A percentile compares a stretch with the other conserved stretches of the same genome.
phyloP scores from a whole-genome alignment of 306 rosid genomes.

The Quercus glauca region DNA sequence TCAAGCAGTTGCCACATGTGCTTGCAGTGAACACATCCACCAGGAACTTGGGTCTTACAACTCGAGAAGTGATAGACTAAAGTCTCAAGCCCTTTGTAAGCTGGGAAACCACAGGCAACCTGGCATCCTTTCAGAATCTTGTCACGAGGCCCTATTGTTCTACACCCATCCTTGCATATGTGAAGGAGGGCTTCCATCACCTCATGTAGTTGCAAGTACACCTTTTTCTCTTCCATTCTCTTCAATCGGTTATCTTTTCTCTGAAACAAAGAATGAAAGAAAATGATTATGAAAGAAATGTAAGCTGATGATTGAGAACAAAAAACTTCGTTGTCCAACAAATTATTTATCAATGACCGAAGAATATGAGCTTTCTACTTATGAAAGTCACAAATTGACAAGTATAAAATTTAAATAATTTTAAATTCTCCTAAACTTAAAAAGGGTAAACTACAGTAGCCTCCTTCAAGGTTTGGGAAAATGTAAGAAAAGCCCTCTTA shows the following conservation, averaged over 20 bases:
- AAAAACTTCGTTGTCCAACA: not conserved
- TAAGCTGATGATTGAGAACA: not conserved
- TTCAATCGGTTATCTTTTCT: constrained; percentile 19
- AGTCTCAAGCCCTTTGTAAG: constrained; percentile 52
- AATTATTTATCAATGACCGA: not conserved
- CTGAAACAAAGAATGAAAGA: constrained; percentile 14
- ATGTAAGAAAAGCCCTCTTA: too few species aligned
- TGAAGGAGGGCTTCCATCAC: too few species aligned
- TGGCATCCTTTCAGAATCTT: not conserved
- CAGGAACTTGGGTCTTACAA: constrained; percentile 43
- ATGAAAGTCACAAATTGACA: too few species aligned
- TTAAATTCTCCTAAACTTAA: too few species aligned
- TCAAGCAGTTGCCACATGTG: constrained; percentile 56
- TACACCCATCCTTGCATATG: too few species aligned
- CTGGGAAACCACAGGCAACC: constrained; percentile 37
- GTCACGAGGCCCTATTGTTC: too few species aligned
- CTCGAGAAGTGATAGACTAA: constrained; percentile 46
- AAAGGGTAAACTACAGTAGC: too few species aligned
- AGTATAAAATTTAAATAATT: too few species aligned
- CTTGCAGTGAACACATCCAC: constrained; percentile 54
- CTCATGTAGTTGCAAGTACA: too few species aligned
- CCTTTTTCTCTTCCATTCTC: too few species aligned
- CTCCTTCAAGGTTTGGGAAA: too few species aligned
- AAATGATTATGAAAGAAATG: not conserved
- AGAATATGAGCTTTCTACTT: too few species aligned